Percentiles rank a stretch among this genome's conserved stretches.
Conservation (phyloP, 345 rosid genomes). For the Pelargonium nanum region DNA sequence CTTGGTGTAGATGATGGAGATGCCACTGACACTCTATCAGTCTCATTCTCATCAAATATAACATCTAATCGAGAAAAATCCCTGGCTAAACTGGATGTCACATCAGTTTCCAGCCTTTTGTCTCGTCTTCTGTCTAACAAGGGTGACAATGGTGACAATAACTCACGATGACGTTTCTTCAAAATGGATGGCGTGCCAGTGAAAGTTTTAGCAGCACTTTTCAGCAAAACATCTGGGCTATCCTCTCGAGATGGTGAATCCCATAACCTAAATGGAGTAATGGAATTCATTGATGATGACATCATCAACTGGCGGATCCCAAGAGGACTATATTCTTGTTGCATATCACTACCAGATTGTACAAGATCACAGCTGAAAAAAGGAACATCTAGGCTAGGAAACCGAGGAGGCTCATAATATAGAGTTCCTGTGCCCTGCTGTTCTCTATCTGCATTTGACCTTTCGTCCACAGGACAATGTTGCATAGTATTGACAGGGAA, state of each 20-base stretch:
- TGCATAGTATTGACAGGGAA: constrained; percentile 41
- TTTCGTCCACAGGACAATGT: constrained; percentile 33
- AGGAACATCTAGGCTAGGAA: constrained; percentile 86
- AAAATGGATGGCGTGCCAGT: constrained; percentile 73
- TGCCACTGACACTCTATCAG: too few species aligned
- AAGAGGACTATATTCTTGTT: constrained; percentile 92
- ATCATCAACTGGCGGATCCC: constrained; percentile 95
- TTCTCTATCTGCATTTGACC: constrained; percentile 21
- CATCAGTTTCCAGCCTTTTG: constrained; percentile 71
- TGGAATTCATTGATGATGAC: constrained; percentile 72
- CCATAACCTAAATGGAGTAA: constrained; percentile 87
- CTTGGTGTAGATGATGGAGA: constrained; percentile 5
- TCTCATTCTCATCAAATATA: constrained; percentile 47
- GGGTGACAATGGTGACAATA: constrained; percentile 88
- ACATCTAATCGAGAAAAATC: constrained; percentile 85
- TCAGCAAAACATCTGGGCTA: constrained; percentile 65
- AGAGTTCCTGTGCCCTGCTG: constrained; percentile 57
- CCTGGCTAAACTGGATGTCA: constrained; percentile 52
- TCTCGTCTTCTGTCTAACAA: constrained; percentile 55
- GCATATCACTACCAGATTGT: constrained; percentile 63
- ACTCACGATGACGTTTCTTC: constrained; percentile 73
- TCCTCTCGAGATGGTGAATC: constrained; percentile 64
- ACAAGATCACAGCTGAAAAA: constrained; percentile 93
- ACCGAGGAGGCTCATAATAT: constrained; percentile 97
- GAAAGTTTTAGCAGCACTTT: constrained; percentile 66